phyloP scores from a whole-genome alignment of 2,329 filamentous ascomycete genomes.

The Zasmidium angulare region DNA sequence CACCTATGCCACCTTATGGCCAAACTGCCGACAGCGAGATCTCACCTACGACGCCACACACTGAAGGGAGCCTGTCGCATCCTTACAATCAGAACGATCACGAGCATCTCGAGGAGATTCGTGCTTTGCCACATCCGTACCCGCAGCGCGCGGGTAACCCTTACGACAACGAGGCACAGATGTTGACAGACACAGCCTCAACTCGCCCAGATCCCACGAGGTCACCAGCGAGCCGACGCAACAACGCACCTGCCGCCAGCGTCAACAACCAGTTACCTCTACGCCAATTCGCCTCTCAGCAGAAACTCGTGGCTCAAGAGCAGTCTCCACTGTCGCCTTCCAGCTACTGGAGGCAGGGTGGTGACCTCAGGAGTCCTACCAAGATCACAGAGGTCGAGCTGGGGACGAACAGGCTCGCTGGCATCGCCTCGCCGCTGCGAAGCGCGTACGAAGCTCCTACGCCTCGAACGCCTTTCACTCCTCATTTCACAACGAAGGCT shows the following conservation, averaged over 20 bases:
- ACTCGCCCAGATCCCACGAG: slow-evolving; percentile 15
- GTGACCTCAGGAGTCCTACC: background rate
- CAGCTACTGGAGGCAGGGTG: background rate
- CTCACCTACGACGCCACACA: slow-evolving; percentile 35
- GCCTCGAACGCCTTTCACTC: slow-evolving; percentile 60
- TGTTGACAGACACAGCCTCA: slow-evolving; percentile 17
- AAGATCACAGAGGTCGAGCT: background rate
- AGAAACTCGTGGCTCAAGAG: background rate
- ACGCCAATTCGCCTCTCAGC: background rate
- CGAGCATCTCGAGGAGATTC: slow-evolving; percentile 23
- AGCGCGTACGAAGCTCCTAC: background rate
- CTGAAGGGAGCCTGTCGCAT: slow-evolving; percentile 21
- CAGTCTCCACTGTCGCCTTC: background rate
- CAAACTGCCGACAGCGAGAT: slow-evolving; percentile 30
- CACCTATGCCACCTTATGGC: slow-evolving; percentile 51
- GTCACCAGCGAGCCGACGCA: slow-evolving; percentile 3
- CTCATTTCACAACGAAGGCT: slow-evolving; percentile 66
- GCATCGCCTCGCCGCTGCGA: background rate
- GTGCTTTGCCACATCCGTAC: slow-evolving; percentile 26
- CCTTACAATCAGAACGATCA: slow-evolving; percentile 17
- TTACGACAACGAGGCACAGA: slow-evolving; percentile 20
- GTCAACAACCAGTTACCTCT: background rate
- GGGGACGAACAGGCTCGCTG: background rate
- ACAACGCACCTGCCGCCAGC: background rate
- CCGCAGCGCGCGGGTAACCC: slow-evolving; percentile 19